phyloP scores from a whole-genome alignment of 495 filamentous ascomycete species.

The Cercophora sp. region DNA sequence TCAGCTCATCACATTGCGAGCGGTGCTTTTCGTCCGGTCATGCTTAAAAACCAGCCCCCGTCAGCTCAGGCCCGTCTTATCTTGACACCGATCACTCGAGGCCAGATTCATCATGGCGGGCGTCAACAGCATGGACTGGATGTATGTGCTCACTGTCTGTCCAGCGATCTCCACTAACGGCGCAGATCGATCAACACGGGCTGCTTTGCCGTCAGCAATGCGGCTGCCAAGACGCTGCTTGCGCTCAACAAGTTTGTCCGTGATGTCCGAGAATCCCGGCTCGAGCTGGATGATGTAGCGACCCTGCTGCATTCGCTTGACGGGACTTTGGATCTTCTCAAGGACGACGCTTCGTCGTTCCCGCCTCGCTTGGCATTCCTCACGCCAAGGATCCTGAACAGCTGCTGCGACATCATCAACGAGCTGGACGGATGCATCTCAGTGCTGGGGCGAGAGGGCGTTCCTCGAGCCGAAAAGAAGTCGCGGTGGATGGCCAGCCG shows the following conservation, averaged over 20 bases:
- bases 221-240: slow-evolving; percentile 29
- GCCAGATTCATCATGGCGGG: no score
- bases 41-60: no score
- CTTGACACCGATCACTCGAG: no score
- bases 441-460: slow-evolving; percentile 21
- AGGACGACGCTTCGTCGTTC: slow-evolving; percentile 40
- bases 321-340: slow-evolving; percentile 39
- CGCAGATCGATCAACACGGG: slow-evolving; percentile 38
- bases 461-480: slow-evolving; percentile 38
- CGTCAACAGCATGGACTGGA: slow-evolving; percentile 2
- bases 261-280: slow-evolving; percentile 43
- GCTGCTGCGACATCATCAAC: slow-evolving; percentile 32
- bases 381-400: slow-evolving; percentile 34
- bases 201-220: slow-evolving; percentile 37
- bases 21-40: no score
- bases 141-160: not conserved
- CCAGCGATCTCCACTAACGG: not conserved
- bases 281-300: slow-evolving; percentile 43
- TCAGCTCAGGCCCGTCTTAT: no score
- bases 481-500: slow-evolving; percentile 36
- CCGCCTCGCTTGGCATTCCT: slow-evolving; percentile 33
- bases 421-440: slow-evolving; percentile 34
- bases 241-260: slow-evolving; percentile 37
- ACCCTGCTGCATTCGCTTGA: slow-evolving; percentile 47
- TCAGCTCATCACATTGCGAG: no score